phyloP scores from a whole-genome alignment of 2,329 filamentous ascomycete genomes.

The Penicillium janthinellum region DNA sequence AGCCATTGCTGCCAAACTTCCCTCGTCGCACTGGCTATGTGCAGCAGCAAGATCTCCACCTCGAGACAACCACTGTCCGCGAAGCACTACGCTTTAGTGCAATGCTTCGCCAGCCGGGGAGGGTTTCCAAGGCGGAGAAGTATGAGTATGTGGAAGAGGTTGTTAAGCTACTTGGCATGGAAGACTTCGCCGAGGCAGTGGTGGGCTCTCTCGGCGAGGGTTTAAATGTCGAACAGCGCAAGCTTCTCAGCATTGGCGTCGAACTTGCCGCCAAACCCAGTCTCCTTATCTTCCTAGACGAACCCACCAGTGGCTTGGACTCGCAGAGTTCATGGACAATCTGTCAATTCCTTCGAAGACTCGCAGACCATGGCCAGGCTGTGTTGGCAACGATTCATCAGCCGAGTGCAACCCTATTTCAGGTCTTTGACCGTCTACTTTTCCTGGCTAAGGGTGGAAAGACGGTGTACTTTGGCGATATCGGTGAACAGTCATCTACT shows the following conservation, averaged over 20 bases:
- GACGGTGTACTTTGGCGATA: constrained; percentile 66
- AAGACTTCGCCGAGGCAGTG: constrained; percentile 83
- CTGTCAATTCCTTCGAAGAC: constrained; percentile 75
- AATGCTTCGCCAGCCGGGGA: constrained; percentile 75
- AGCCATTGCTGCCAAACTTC: constrained; percentile 57
- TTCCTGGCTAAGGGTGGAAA: constrained; percentile 64
- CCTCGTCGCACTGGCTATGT: constrained; percentile 67
- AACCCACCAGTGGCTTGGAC: constrained; percentile 81
- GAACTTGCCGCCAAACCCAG: constrained; percentile 87
- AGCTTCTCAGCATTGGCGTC: constrained; percentile 85
- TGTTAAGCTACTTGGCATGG: constrained; percentile 84
- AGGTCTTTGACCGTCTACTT: constrained; percentile 67
- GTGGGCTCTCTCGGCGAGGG: constrained; percentile 83
- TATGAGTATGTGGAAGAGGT: constrained; percentile 77
- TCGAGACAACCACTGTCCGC: constrained; percentile 78
- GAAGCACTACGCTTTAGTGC: constrained; percentile 84
- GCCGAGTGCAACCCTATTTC: constrained; percentile 84
- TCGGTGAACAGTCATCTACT: constrained; percentile 57
- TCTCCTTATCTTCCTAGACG: constrained; percentile 85
- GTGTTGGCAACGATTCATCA: constrained; percentile 92
- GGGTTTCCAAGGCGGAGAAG: constrained; percentile 71
- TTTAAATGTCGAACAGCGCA: constrained; percentile 61
- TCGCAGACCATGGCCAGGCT: constrained; percentile 80
- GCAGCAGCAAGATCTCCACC: constrained; percentile 73
- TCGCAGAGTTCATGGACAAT: constrained; percentile 88